Conservation (phyloP, 306 rosid genomes). For the Nissolia schottii region DNA sequence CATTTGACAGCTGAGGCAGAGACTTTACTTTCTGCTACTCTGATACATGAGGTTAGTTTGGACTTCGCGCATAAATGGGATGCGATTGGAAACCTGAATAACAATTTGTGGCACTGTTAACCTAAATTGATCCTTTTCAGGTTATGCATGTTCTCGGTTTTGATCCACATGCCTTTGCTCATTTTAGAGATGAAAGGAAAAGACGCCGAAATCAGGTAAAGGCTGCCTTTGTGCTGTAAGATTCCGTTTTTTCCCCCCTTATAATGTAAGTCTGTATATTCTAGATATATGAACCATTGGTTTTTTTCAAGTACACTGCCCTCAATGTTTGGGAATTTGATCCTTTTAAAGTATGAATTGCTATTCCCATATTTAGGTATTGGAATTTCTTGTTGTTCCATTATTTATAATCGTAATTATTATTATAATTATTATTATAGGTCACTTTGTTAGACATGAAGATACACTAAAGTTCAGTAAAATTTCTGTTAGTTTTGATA, state of each 20-base stretch:
- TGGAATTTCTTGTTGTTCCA: not conserved
- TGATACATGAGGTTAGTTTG: conserved; percentile 80
- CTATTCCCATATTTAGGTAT: conserved; percentile 1
- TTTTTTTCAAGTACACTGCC: conserved; percentile 15
- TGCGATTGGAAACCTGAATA: conserved; percentile 14
- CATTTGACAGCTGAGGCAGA: conserved; percentile 98
- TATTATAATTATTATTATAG: not conserved
- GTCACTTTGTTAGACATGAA: conserved; percentile 2
- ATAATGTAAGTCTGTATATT: not conserved
- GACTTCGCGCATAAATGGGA: not conserved
- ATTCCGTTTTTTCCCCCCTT: not conserved
- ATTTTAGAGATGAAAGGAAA: conserved; percentile 97
- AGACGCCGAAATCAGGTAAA: conserved; percentile 81
- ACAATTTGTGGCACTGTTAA: conserved; percentile 16
- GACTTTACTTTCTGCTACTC: conserved; percentile 92
- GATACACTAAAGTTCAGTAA: not conserved
- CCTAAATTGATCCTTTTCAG: conserved; percentile 41
- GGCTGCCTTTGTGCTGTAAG: conserved; percentile 6
- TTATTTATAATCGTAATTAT: too few species aligned
- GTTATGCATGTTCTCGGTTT: conserved; percentile 99
- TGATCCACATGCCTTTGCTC: conserved; percentile 98
- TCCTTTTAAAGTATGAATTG: not conserved
- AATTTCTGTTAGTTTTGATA: conserved; percentile 5
- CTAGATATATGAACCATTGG: not conserved
- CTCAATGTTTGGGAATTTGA: not conserved